These are phyloP conservation scores for Cubamyces lactineus DNA, from an alignment of 768 basidiomycete species.

Conservation along the genomic window DNA sequence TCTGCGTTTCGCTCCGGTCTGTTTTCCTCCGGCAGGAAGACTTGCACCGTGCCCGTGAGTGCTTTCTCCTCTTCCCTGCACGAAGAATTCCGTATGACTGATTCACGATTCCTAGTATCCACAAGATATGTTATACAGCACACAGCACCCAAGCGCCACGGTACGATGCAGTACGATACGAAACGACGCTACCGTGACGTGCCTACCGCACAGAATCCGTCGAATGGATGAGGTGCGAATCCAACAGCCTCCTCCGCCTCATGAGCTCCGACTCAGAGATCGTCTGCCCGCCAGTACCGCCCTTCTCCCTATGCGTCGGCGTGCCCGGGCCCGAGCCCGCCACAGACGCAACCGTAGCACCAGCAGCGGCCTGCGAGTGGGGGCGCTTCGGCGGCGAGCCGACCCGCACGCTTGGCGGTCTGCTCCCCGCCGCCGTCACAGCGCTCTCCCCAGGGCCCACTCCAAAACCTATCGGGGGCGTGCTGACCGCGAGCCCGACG, in stretches of 20 bases:
- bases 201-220: conserved; percentile 21
- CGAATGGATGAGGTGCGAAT: conserved; percentile 54
- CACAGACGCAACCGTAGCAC: no score
- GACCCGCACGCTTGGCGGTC: background rate
- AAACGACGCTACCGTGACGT: no score
- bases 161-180: no score
- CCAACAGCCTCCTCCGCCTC: conserved; percentile 74
- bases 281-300: conserved; percentile 51
- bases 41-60: no score
- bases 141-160: no score
- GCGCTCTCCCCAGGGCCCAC: no score
- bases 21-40: no score
- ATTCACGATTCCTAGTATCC: no score
- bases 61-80: no score
- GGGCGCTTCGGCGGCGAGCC: conserved; percentile 17
- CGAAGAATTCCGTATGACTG: no score
- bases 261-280: conserved; percentile 82
- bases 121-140: no score
- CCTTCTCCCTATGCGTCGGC: conserved; percentile 40
- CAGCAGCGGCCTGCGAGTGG: background rate
- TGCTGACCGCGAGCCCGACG: background rate
- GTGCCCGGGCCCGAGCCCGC: background rate
- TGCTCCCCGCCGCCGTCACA: background rate
- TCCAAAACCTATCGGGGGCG: conserved; percentile 1
- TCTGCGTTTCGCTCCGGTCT: no score